A percentile compares a stretch with the other conserved stretches of the same genome.
phyloP scores from a whole-genome alignment of 1,284 basidiomycete genomes.

The Ustilago xerochloae region DNA sequence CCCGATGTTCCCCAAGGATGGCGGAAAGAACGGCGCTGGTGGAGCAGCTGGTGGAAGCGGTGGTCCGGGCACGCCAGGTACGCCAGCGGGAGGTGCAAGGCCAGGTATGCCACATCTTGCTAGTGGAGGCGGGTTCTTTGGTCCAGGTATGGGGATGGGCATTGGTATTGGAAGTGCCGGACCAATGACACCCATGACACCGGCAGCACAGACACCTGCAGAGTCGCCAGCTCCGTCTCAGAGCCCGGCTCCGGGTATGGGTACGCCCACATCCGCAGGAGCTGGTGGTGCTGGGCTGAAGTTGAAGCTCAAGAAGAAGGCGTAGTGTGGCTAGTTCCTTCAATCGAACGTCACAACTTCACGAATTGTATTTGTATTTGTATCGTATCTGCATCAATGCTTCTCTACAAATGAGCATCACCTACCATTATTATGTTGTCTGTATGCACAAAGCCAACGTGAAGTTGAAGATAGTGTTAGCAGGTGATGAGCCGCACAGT shows the following conservation, averaged over 20 bases:
- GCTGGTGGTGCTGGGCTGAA: conserved; percentile 30
- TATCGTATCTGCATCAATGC: conserved; percentile 11
- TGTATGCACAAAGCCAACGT: background rate
- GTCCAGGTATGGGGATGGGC: conserved; percentile 49
- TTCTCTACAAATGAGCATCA: no score
- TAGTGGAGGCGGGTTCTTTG: conserved; percentile 48
- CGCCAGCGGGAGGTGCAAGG: conserved; percentile 29
- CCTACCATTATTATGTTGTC: background rate
- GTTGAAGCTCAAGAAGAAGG: conserved; percentile 55
- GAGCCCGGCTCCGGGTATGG: conserved; percentile 32
- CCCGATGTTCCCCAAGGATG: conserved; percentile 59
- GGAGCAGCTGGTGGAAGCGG: conserved; percentile 35
- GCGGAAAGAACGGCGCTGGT: conserved; percentile 46
- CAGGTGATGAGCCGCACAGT: background rate
- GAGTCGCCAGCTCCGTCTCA: conserved; percentile 32
- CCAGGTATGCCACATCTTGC: conserved; percentile 44
- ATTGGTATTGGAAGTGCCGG: conserved; percentile 38
- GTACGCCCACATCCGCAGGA: conserved; percentile 32
- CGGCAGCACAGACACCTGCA: conserved; percentile 24
- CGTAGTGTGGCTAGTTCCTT: background rate
- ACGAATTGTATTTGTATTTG: conserved; percentile 16
- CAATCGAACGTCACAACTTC: background rate
- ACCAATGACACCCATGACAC: conserved; percentile 45
- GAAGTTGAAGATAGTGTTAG: background rate
- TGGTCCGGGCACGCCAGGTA: conserved; percentile 35